Evolutionary conservation across 805 yeast species (phyloP), one percentile per base, ranked within the genome.

Genomic region (Kodamaea laetipori): DNA sequence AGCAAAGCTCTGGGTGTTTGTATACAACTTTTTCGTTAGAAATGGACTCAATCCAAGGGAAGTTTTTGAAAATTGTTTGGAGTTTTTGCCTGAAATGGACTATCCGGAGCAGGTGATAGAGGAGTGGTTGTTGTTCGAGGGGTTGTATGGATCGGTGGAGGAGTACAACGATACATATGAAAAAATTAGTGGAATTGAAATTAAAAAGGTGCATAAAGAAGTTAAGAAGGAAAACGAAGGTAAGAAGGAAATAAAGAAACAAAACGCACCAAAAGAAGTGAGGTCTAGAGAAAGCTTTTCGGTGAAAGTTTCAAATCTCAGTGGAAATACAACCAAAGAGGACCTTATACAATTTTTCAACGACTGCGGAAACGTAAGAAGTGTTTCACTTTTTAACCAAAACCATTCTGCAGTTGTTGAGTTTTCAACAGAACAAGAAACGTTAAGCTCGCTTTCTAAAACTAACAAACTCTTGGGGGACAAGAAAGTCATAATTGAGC

Each of bases 201-300:
- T 7, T 16, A 30, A n/a, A n/a, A n/a, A 25, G 9, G 9, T 19
- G 12, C 36, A 11, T 23, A 6, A 7, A 21, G 30, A 32, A 15
- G 31, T 40, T 9, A 42, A 38, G 18, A 17, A 27, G 7, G 37
- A 19, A 7, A 41, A 44, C n/a, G n/a, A n/a, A n/a, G n/a, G n/a
- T n/a, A n/a, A n/a, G n/a, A n/a, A n/a, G n/a, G n/a, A n/a, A n/a
- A n/a, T n/a, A 25, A 33, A 30, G 30, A 31, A 35, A n/a, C 26
- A 21, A 7, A 10, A 6, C 8, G 8, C 44, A 11, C n/a, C 16
- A 11, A 27, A 27, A 12, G 28, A 17, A 37, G 16, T n/a, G 7
- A 66, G 87, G 51, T 77, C 79, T 43, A 61, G 95, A 54, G 95
- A 87, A 59, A 64, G 74, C 18, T 66, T 71, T 11, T 71, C 86